These are phyloP conservation scores for Colletotrichum sp. DNA, from an alignment of 2,329 filamentous ascomycete genomes.

Conservation along the genomic window DNA sequence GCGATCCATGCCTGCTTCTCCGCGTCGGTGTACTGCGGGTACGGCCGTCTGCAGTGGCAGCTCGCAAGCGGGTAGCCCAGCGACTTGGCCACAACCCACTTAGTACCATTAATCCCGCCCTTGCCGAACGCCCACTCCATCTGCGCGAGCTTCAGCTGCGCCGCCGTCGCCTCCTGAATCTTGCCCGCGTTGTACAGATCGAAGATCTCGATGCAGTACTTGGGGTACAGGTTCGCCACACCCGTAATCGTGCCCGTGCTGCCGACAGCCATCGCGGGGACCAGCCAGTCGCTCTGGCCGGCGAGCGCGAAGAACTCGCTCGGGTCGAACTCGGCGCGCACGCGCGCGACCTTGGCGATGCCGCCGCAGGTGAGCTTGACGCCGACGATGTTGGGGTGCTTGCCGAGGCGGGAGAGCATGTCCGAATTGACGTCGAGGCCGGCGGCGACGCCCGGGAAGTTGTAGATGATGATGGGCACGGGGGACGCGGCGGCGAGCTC, in stretches of 20 bases:
- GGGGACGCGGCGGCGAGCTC: slow-evolving; percentile 64
- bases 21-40: slow-evolving; percentile 49
- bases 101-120: slow-evolving; percentile 65
- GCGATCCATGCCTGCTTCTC: slow-evolving; percentile 37
- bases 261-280: slow-evolving; percentile 64
- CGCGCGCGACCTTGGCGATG: slow-evolving; percentile 72
- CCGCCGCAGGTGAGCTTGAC: slow-evolving; percentile 78
- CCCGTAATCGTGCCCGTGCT: slow-evolving; percentile 66
- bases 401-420: slow-evolving; percentile 61
- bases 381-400: slow-evolving; percentile 70
- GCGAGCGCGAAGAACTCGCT: slow-evolving; percentile 71
- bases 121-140: slow-evolving; percentile 63
- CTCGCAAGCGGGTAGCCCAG: slow-evolving; percentile 56
- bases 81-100: slow-evolving; percentile 62
- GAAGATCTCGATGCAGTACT: slow-evolving; percentile 53
- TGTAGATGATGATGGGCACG: slow-evolving; percentile 73
- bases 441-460: slow-evolving; percentile 71
- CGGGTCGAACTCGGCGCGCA: slow-evolving; percentile 54
- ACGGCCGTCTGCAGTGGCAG: slow-evolving; percentile 58
- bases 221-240: slow-evolving; percentile 67
- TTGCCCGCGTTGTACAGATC: slow-evolving; percentile 53
- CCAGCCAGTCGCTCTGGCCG: slow-evolving; percentile 75
- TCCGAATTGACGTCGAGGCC: slow-evolving; percentile 74
- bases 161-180: slow-evolving; percentile 48
- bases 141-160: slow-evolving; percentile 56